These are phyloP conservation scores for Bryoglossum gracile DNA, from an alignment of 495 filamentous ascomycete genomes.

Conservation along the genomic window DNA sequence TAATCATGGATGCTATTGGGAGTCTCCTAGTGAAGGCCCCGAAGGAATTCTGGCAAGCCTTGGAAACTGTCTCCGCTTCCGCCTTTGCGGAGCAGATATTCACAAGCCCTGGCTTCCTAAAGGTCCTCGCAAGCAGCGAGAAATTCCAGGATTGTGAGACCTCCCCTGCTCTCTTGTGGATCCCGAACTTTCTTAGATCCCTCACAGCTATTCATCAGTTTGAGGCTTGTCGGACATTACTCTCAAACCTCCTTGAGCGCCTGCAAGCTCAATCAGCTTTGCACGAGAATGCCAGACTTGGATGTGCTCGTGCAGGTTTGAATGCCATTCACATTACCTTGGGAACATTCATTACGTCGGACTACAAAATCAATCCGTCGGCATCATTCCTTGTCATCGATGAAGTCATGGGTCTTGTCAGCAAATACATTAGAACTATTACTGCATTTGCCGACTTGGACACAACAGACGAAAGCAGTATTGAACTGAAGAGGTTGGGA, in stretches of 20 bases:
- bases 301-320: conserved; percentile 33
- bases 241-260: conserved; percentile 59
- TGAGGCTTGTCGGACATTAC: conserved; percentile 62
- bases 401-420: conserved; percentile 40
- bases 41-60: conserved; percentile 77
- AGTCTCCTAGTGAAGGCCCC: conserved; percentile 64
- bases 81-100: conserved; percentile 71
- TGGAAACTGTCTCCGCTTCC: conserved; percentile 67
- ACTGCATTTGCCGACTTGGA: conserved; percentile 33
- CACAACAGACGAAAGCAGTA: conserved; percentile 28
- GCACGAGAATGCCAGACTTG: conserved; percentile 33
- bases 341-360: conserved; percentile 34
- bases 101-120: conserved; percentile 57
- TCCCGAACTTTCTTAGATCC: conserved; percentile 65
- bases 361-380: conserved; percentile 34
- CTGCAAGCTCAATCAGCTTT: conserved; percentile 49
- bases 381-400: conserved; percentile 46
- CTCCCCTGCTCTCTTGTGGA: conserved; percentile 54
- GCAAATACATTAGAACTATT: conserved; percentile 41
- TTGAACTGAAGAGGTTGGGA: conserved; percentile 36
- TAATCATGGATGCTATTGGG: conserved; percentile 58
- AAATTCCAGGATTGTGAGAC: conserved; percentile 51
- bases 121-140: conserved; percentile 49
- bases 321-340: conserved; percentile 39
- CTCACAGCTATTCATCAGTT: conserved; percentile 61